Evolutionary conservation across 2,329 filamentous ascomycete genomes (phyloP), one percentile per base, ranked within the genome.

Genomic region (Davidsoniella neocaledoniae): DNA sequence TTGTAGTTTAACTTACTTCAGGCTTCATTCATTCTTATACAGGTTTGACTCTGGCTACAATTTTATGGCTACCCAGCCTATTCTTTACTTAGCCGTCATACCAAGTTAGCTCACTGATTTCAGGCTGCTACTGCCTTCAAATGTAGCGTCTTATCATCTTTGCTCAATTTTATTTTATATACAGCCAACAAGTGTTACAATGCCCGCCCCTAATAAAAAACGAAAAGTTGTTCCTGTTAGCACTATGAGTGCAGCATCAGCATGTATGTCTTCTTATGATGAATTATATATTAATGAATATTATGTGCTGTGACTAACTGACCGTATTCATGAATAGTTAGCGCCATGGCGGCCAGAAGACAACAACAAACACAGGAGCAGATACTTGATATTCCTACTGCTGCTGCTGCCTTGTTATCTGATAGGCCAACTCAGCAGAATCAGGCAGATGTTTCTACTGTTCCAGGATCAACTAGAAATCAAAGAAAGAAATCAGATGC

Each of bases 191-290:
- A 6, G n/a, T 37, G 9, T 16, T n/a, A 25, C 21, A 33, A 51
- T 49, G 45, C 37, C 46, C 2, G 38, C 40, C n/a, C 42, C 52
- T 12, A 45, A 33, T 41, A 51, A 54, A 39, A 51, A 51, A 39
- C 49, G 48, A 44, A 46, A 51, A 37, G 42, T 49, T 12, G 17
- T 21, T 46, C 16, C 50, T 7, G 16, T 14, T 21, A 17, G 29
- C 44, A 38, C 36, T n/a, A 40, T 39, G 29, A 19, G 38, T 25
- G 26, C 44, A 19, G 48, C 43, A 14, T 53, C 51, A 33, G 48
- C 48, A 23, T 53, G 51, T 53, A 50, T 42, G 51, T 48, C 8
- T 2, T 37, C 17, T 16, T 39, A 25, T 14, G 14, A 17, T 29
- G 8, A 19, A 26, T 5, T 16, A 39, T 7, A 8, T 25, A 4